phyloP scores from a whole-genome alignment of 2,329 filamentous ascomycete species.

The Verticillium dahliae region DNA sequence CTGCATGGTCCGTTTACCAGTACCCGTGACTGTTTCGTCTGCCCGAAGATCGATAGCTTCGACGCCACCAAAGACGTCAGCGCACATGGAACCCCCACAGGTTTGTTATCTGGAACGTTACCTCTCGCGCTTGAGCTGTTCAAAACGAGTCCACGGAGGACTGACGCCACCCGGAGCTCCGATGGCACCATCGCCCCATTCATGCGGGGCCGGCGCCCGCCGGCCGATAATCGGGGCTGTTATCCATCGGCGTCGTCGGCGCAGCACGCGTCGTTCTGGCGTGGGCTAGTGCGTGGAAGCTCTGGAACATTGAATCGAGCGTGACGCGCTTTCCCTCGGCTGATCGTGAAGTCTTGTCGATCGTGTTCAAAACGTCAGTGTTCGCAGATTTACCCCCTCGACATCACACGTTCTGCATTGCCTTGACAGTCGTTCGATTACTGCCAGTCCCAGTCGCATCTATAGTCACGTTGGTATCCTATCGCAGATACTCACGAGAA shows the following conservation, averaged over 20 bases:
- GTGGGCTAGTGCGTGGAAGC: background rate
- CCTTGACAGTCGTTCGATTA: too few species aligned
- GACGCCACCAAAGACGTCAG: background rate
- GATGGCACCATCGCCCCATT: constrained; percentile 2
- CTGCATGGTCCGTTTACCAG: background rate
- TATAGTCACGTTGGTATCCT: too few species aligned
- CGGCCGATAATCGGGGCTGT: constrained; percentile 1
- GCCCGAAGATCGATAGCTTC: background rate
- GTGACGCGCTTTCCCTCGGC: background rate
- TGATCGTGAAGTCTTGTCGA: background rate
- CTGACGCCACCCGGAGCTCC: background rate
- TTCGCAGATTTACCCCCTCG: background rate
- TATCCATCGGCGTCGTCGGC: background rate
- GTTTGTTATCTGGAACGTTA: background rate
- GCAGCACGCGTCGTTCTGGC: background rate
- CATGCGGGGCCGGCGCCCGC: background rate
- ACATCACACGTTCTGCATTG: too few species aligned
- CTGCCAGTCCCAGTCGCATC: too few species aligned
- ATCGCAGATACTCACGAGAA: too few species aligned
- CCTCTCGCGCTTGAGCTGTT: background rate
- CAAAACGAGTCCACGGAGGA: background rate
- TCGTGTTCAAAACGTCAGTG: background rate
- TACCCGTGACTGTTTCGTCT: background rate
- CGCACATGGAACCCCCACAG: background rate
- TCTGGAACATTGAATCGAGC: background rate